Base-by-base conservation (phyloP, 208 protist species). In the Angomonas ambiguus region DNA sequence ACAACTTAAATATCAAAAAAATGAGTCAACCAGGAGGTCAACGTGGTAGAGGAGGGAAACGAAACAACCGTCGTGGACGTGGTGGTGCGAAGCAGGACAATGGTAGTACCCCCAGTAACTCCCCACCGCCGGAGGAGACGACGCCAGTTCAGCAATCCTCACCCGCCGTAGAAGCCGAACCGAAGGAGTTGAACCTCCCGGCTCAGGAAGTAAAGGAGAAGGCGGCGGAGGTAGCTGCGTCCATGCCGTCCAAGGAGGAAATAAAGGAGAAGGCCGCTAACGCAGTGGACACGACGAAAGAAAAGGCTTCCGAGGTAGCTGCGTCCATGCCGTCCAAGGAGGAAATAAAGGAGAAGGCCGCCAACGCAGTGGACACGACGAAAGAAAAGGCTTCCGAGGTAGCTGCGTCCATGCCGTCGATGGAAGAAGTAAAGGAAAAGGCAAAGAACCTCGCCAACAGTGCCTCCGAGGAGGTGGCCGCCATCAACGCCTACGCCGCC, bases 401-500 rank as follows among this genome's bases (percentile, higher is more conserved):
- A 25, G 48, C 2, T 6, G 48, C 22, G 11, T n/a, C 28, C 2
- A 3, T 11, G 5, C 48, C 2, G 11, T 25, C 28, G 2, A 25
- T 59, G 22, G 11, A 59, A 5, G 34, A 6, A 31, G 34, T 59
- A 30, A 30, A 59, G 6, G 53, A 20, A n/a, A 30, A 35, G 24
- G 53, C 33, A 16, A 3, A 22, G 4, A 59, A 13, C 53, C 20
- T 33, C 3, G 11, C 28, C 4, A 30, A 30, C 53, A 30, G 34
- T 22, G 28, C 16, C 38, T 8, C 2, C 6, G 16, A 59, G 24
- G 53, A 59, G 2, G 53, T 59, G 11, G 53, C 53, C 2, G 53
- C 53, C 2, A 20, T 59, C 53, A 59, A 59, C 25, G 53, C 53
- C 24, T 59, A 59, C 22, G 53, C 53, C 4, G 11, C 33, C 4